These are phyloP conservation scores for Geosmithia putterillii DNA, from an alignment of 2,329 filamentous ascomycete genomes.

Conservation along the genomic window DNA sequence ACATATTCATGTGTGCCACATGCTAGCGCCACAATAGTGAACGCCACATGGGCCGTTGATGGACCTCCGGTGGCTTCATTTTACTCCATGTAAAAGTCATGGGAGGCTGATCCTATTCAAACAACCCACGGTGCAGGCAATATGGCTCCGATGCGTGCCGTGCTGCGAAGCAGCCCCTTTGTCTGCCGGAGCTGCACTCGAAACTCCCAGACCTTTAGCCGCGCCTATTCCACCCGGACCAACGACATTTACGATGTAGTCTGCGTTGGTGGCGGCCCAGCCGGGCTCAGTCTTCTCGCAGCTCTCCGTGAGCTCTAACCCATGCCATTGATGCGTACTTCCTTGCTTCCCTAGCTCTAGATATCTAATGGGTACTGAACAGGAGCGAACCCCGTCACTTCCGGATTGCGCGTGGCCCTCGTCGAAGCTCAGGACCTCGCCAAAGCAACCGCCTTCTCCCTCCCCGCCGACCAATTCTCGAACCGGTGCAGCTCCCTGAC, in stretches of 20 bases:
- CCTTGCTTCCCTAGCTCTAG: neutral
- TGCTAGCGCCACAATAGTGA: neutral
- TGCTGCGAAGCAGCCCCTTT: slow-evolving; percentile 15
- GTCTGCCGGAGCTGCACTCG: slow-evolving; percentile 36
- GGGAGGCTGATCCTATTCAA: neutral
- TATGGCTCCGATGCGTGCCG: neutral
- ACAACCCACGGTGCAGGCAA: slow-evolving; percentile 1
- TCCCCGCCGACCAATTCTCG: slow-evolving; percentile 60
- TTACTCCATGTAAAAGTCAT: neutral
- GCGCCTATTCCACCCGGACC: slow-evolving; percentile 27
- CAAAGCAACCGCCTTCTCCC: slow-evolving; percentile 53
- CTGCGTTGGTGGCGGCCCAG: slow-evolving; percentile 80
- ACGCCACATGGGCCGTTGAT: neutral
- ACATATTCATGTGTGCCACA: too few relatives aligned
- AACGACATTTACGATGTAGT: slow-evolving; percentile 87
- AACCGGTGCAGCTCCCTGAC: slow-evolving; percentile 95
- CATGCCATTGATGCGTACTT: neutral
- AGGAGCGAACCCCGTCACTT: slow-evolving; percentile 67
- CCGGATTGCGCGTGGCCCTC: slow-evolving; percentile 70
- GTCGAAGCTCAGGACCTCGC: slow-evolving; percentile 80
- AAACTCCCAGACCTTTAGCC: slow-evolving; percentile 19
- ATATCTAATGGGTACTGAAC: slow-evolving; percentile 1
- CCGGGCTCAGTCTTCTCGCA: slow-evolving; percentile 71
- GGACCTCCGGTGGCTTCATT: neutral
- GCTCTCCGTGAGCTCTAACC: slow-evolving; percentile 48